Conservation (phyloP, 1,284 basidiomycete genomes). For the Sporisorium exsertum region DNA sequence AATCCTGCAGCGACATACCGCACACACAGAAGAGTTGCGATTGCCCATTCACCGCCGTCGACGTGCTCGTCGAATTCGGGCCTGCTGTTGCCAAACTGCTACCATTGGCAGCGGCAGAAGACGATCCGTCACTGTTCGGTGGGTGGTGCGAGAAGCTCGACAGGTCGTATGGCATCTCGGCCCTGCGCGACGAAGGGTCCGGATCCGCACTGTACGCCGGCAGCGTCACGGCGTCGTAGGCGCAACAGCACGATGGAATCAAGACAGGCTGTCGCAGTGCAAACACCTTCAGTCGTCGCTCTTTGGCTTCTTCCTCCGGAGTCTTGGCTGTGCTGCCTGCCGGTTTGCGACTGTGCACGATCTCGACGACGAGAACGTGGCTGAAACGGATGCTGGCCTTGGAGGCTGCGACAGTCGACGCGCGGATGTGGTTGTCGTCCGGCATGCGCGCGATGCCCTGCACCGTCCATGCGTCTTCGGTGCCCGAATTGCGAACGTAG, state of each 20-base stretch:
- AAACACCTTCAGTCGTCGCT: constrained; percentile 66
- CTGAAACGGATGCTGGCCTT: constrained; percentile 62
- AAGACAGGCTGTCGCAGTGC: constrained; percentile 64
- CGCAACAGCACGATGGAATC: constrained; percentile 66
- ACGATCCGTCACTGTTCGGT: constrained; percentile 9
- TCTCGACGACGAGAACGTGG: constrained; percentile 66
- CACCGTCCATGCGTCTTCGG: constrained; percentile 65
- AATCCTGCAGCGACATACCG: constrained; percentile 64
- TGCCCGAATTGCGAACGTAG: constrained; percentile 56
- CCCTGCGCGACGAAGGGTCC: constrained; percentile 28
- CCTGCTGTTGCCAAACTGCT: background rate
- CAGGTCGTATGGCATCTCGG: constrained; percentile 60
- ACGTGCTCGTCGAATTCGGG: constrained; percentile 41
- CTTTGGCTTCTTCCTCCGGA: constrained; percentile 42
- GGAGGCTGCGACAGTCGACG: constrained; percentile 60
- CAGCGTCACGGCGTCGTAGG: constrained; percentile 67
- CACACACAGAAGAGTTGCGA: constrained; percentile 68
- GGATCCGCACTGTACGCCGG: constrained; percentile 59
- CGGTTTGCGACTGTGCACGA: constrained; percentile 61
- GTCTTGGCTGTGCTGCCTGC: constrained; percentile 23
- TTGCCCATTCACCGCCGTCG: constrained; percentile 51
- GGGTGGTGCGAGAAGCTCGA: constrained; percentile 31
- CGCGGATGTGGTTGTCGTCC: constrained; percentile 66
- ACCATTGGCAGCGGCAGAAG: constrained; percentile 5
- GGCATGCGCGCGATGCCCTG: constrained; percentile 67